Evolutionary conservation across 495 filamentous ascomycete species (phyloP), one percentile per base, ranked within the genome.

Genomic region (Lichenothelia convexa): DNA sequence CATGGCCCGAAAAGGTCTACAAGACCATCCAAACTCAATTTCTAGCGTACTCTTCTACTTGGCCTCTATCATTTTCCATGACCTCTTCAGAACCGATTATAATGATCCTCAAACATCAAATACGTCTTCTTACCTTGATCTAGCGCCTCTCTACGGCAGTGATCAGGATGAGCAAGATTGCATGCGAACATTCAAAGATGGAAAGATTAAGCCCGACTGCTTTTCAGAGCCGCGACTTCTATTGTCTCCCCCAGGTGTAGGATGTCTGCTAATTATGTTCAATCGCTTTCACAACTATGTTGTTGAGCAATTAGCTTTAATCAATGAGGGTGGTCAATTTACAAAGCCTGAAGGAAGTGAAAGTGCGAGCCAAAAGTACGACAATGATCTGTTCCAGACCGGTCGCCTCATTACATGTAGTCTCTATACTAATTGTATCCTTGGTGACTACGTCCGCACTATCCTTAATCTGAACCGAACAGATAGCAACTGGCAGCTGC

Each of bases 41-140:
- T 92, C 84, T 1, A 87, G 80, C 47, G 66, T 92, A 37, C 59
- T 94, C 8, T 94, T 85, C 64, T 86, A 94, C 44, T 70, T 85
- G 50, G 85, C 83, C 5, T 80, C 74, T 12, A 81, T 92, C 38
- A 86, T 93, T 41, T 91, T 89, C 47, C 85, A 93, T 45, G 74
- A 79, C 46, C 50, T 71, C 11, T 79, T 79, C 53, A 62, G 72
- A 39, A 79, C 74, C 0, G 63, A 73, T 43, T 67, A 64, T n/a
- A 41, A 45, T 0, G 64, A 79, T 45, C 51, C 46, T 18, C 67
- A 59, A 35, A 73, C 67, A 33, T 79, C 73, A 18, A 63, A 73
- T 47, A 86, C 80, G 0, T 89, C 81, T 1, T 85, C 80, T 0
- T 93, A 87, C 45, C 61, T 93, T 12, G 85, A 93, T 42, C 63